Evolutionary conservation across 2,329 filamentous ascomycete species (phyloP).

Genomic region (Aspergillus neoniger): DNA sequence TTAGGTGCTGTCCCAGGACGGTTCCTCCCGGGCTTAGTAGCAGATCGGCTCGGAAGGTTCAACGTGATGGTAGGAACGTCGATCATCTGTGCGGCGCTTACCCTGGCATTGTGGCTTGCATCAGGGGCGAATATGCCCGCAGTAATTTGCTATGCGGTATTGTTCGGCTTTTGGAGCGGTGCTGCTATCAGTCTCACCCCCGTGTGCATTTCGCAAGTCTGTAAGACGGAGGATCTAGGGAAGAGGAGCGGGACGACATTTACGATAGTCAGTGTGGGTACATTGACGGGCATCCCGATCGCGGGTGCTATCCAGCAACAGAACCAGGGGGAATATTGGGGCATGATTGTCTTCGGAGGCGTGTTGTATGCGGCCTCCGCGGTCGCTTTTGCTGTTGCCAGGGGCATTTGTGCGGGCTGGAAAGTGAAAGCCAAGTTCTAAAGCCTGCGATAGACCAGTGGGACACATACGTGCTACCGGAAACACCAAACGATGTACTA

Average conservation of each 20-base stretch:
- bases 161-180: conserved; percentile 3
- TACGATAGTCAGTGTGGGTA: conserved; percentile 25
- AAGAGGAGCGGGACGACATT: conserved; percentile 27
- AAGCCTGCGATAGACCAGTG: no score
- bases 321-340: conserved; percentile 15
- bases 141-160: conserved; percentile 10
- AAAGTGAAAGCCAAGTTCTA: no score
- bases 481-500: no score
- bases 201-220: conserved; percentile 34
- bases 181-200: conserved; percentile 30
- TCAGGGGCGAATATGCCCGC: conserved; percentile 2
- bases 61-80: conserved; percentile 29
- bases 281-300: conserved; percentile 28
- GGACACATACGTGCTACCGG: no score
- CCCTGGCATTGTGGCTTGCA: background rate
- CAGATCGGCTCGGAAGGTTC: conserved; percentile 37
- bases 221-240: conserved; percentile 29
- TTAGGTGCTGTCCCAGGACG: conserved; percentile 35
- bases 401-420: conserved; percentile 17
- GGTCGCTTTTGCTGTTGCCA: conserved; percentile 22
- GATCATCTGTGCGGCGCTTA: background rate
- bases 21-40: conserved; percentile 34
- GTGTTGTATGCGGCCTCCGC: conserved; percentile 23
- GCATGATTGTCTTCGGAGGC: conserved; percentile 26
- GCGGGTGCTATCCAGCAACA: conserved; percentile 25